These are phyloP conservation scores for Xanthoconium stramineum DNA, from an alignment of 768 basidiomycete genomes.

Conservation along the genomic window DNA sequence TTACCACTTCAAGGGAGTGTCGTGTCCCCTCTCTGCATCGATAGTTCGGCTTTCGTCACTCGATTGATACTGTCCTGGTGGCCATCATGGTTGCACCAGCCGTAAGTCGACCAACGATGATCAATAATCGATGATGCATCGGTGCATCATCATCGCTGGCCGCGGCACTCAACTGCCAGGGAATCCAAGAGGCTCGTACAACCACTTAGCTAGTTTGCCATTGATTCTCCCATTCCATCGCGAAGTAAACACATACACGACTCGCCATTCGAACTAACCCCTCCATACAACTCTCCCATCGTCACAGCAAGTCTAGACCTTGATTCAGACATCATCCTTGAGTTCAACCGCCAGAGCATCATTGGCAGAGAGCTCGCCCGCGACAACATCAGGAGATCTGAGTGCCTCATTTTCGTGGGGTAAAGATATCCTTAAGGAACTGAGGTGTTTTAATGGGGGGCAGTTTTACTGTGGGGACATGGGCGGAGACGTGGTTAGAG, in stretches of 20 bases:
- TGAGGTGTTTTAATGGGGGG: no score
- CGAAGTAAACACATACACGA: conserved; percentile 38
- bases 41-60: no score
- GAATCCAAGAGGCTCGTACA: conserved; percentile 60
- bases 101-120: no score
- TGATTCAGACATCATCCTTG: conserved; percentile 71
- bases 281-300: conserved; percentile 82
- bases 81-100: no score
- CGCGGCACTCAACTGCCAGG: conserved; percentile 76
- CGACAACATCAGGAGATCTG: conserved; percentile 80
- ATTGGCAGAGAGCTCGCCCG: conserved; percentile 86
- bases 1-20: no score
- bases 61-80: no score
- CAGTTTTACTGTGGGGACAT: no score
- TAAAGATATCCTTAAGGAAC: no score
- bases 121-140: no score
- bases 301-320: conserved; percentile 83
- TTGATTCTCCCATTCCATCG: conserved; percentile 67
- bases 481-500: no score
- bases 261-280: conserved; percentile 53
- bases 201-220: no score
- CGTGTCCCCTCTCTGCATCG: no score
- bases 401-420: conserved; percentile 51
- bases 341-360: conserved; percentile 76
- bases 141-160: conserved; percentile 61